A percentile compares a stretch with the other conserved stretches of the same genome.
phyloP scores from a whole-genome alignment of 2,329 filamentous ascomycete genomes.

The Colletotrichum orchidophilum region DNA sequence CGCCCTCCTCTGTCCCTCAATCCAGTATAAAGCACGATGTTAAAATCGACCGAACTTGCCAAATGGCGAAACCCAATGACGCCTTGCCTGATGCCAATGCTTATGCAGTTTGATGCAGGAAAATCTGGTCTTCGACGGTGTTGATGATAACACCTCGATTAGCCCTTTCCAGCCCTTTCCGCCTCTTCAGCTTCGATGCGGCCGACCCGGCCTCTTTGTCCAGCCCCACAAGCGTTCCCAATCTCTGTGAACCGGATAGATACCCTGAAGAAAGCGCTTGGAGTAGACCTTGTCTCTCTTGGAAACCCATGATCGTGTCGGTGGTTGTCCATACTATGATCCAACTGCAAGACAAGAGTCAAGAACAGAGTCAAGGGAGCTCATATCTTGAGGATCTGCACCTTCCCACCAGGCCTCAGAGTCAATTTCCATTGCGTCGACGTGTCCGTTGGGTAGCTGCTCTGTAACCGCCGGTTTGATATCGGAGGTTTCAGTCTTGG shows the following conservation, averaged over 20 bases:
- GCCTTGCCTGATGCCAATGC: conserved; percentile 29
- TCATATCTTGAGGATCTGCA: conserved; percentile 59
- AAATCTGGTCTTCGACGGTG: neutral
- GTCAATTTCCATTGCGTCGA: conserved; percentile 70
- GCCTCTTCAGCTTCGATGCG: neutral
- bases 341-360: conserved; percentile 64
- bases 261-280: conserved; percentile 17
- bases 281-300: conserved; percentile 17
- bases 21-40: neutral
- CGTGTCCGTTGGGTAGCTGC: conserved; percentile 58
- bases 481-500: conserved; percentile 40
- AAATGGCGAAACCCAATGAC: conserved; percentile 13
- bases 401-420: conserved; percentile 70
- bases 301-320: conserved; percentile 4
- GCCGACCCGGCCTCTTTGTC: neutral
- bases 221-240: conserved; percentile 25
- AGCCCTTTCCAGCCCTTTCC: neutral
- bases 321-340: conserved; percentile 37
- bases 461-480: conserved; percentile 43
- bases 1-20: neutral
- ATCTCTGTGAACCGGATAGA: conserved; percentile 12
- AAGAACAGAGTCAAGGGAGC: conserved; percentile 64
- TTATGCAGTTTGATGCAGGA: conserved; percentile 13
- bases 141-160: neutral
- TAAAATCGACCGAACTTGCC: neutral